Evolutionary conservation across 495 filamentous ascomycete genomes (phyloP), one percentile per base, ranked within the genome.

Genomic region (Lasiosphaeris hirsuta): DNA sequence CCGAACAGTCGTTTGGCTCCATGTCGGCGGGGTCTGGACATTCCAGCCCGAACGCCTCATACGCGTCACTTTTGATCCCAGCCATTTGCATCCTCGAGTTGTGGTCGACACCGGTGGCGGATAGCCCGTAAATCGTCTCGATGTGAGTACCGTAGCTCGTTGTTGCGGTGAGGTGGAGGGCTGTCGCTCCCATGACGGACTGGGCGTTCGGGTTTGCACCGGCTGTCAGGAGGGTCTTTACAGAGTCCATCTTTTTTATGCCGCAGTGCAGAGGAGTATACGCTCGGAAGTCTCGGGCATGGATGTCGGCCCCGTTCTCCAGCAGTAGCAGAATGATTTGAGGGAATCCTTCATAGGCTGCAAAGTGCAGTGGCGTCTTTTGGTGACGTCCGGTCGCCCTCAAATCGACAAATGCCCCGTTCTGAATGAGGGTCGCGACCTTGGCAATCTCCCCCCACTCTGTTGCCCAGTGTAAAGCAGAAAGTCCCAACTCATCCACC

Each of bases 381-480:
- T 15, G 14, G 3, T 11, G 3, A 14, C 23, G 33, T 7, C 11
- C n/a, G n/a, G n/a, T 13, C 10, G 23, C 37, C 13, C 23, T 23
- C 3, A 50, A 13, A 4, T 50, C 30, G 10, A 37, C 3, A 3
- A 34, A 13, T 13, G 23, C 47, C 10, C 47, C 47, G 13, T 13
- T 3, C 8, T 37, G 47, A 37, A 50, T 5, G 10, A 50, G 23
- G 3, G 15, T 35, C 33, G 11, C 10, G 3, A 11, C 13, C 37
- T 35, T 14, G n/a, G 14, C 33, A 13, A 50, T 4, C 23, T 35
- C 4, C 23, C 47, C 47, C 8, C 18, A n/a, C 3, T 14, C 3
- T 35, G 47, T 34, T 50, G 47, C 47, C 47, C 47, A 50, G 30
- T 50, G 47, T 3, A 50, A 11, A 15, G 47, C 23, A 37, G 47